phyloP scores from a whole-genome alignment of 306 rosid species.

The Amphicarpaea edgeworthii region DNA sequence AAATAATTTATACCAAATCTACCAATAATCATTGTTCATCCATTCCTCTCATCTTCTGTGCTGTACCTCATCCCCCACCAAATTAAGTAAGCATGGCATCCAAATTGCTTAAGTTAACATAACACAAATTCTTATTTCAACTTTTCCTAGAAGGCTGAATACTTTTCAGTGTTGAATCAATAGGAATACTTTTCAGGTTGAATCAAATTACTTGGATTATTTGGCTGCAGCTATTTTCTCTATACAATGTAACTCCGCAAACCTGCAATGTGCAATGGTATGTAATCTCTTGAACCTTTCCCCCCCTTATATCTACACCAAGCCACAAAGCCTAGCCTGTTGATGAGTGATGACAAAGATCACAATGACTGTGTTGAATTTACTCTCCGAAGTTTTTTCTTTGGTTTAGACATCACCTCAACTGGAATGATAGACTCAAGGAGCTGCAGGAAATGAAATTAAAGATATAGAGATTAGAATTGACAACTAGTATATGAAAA shows the following conservation, averaged over 20 bases:
- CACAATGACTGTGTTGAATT: slow-evolving; percentile 55
- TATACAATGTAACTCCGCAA: slow-evolving; percentile 36
- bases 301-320: slow-evolving; percentile 43
- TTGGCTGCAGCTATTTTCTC: slow-evolving; percentile 36
- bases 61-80: not conserved
- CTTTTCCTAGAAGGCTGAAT: slow-evolving; percentile 34
- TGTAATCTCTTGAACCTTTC: slow-evolving; percentile 12
- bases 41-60: not conserved
- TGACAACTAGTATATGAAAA: slow-evolving; percentile 5
- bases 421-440: slow-evolving; percentile 60
- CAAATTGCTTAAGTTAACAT: slow-evolving; percentile 27
- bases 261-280: slow-evolving; percentile 25
- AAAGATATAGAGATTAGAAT: not conserved
- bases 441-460: slow-evolving; percentile 58
- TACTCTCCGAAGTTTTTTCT: slow-evolving; percentile 55
- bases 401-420: slow-evolving; percentile 56
- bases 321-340: slow-evolving; percentile 28
- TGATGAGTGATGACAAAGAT: slow-evolving; percentile 17
- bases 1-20: not conserved
- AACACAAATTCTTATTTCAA: slow-evolving; percentile 36
- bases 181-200: slow-evolving; percentile 37
- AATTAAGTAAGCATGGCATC: slow-evolving; percentile 24
- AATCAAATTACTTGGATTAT: slow-evolving; percentile 41
- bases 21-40: not conserved
- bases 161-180: slow-evolving; percentile 41